These are phyloP conservation scores for Eucalyptus pumila DNA, from an alignment of 345 rosid species.

Conservation along the genomic window DNA sequence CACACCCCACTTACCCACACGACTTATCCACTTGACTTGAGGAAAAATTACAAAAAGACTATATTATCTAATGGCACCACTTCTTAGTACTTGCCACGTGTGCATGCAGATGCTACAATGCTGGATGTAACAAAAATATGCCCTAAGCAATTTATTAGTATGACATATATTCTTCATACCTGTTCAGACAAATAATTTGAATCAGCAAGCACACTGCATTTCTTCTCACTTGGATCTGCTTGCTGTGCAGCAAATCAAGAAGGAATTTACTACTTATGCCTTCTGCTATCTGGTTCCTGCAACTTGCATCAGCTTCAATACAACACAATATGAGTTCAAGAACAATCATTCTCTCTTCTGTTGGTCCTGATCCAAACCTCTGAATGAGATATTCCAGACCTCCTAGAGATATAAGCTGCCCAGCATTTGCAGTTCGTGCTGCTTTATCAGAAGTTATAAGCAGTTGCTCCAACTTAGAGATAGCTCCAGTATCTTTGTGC, in stretches of 20 bases:
- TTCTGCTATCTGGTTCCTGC: constrained; percentile 28
- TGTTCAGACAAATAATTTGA: constrained; percentile 40
- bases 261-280: constrained; percentile 14
- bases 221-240: constrained; percentile 18
- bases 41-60: neutral
- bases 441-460: constrained; percentile 15
- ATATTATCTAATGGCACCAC: neutral
- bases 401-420: constrained; percentile 32
- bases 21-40: neutral
- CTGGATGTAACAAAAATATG: neutral
- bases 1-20: neutral
- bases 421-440: constrained; percentile 24
- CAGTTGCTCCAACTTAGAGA: constrained; percentile 26
- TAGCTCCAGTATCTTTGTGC: constrained; percentile 10
- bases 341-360: constrained; percentile 18
- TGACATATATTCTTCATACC: neutral
- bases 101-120: neutral
- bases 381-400: constrained; percentile 31
- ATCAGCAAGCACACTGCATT: constrained; percentile 23
- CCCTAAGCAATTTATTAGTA: neutral
- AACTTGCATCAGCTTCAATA: constrained; percentile 37
- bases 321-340: constrained; percentile 29
- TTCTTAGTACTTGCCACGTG: neutral
- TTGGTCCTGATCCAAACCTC: constrained; percentile 15
- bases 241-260: constrained; percentile 30